Conservation (phyloP, 306 rosid species). For the Prunus mume region DNA sequence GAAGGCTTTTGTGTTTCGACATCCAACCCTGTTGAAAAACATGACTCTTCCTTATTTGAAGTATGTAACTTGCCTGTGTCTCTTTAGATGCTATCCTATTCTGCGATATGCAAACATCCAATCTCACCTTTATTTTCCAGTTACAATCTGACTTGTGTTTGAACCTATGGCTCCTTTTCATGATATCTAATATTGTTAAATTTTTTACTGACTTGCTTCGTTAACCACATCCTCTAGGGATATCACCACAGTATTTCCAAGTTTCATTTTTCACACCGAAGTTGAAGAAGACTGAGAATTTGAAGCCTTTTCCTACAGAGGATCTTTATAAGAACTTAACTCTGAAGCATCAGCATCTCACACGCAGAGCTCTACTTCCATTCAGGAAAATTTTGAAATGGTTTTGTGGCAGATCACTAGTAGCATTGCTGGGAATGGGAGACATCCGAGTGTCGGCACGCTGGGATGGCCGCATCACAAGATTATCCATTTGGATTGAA, state of each 20-base stretch:
- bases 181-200: background rate
- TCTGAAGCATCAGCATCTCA: background rate
- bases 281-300: constrained; percentile 42
- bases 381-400: background rate
- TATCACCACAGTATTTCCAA: constrained; percentile 51
- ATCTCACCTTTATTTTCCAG: background rate
- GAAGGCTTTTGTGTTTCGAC: constrained; percentile 53
- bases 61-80: constrained; percentile 37
- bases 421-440: background rate
- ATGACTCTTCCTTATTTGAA: constrained; percentile 91
- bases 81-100: background rate
- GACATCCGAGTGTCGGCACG: background rate
- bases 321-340: background rate
- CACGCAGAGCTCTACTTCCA: background rate
- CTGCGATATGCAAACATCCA: background rate
- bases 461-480: background rate
- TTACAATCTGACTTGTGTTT: too few species aligned
- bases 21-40: constrained; percentile 66
- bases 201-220: background rate
- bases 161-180: too few species aligned
- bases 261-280: constrained; percentile 47
- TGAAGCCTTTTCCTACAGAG: background rate
- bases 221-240: constrained; percentile 44
- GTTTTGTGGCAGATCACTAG: background rate
- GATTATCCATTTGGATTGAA: background rate